Percentiles rank a stretch among this genome's conserved stretches.
Conservation (phyloP, 495 filamentous ascomycete species). For the Amorphotheca resinae region DNA sequence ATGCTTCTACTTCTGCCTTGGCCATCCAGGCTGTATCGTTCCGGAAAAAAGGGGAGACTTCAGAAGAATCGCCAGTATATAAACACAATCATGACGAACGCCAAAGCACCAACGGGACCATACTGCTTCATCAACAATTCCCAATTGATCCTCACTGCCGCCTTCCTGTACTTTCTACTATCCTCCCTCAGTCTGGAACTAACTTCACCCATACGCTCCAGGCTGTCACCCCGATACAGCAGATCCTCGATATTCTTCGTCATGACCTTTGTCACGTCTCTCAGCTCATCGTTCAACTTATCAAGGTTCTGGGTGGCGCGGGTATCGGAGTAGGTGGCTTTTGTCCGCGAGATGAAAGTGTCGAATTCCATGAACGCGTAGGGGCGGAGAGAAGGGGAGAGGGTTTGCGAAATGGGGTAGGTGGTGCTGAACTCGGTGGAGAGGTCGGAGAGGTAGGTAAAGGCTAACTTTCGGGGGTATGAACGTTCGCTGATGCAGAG, state of each 20-base stretch:
- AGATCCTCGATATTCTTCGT: constrained; percentile 99
- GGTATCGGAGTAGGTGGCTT: constrained; percentile 86
- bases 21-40: not conserved
- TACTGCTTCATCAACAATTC: constrained; percentile 95
- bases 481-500: constrained; percentile 83
- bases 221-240: constrained; percentile 83
- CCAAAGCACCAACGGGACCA: constrained; percentile 72
- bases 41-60: constrained; percentile 6
- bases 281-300: constrained; percentile 78
- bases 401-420: constrained; percentile 60
- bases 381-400: constrained; percentile 62
- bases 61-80: constrained; percentile 91
- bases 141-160: constrained; percentile 96
- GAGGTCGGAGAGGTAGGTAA: constrained; percentile 94
- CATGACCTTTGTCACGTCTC: constrained; percentile 98
- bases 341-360: constrained; percentile 87
- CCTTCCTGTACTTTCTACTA: constrained; percentile 82
- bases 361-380: constrained; percentile 98
- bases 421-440: constrained; percentile 81
- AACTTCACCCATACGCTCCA: constrained; percentile 96
- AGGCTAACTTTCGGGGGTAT: constrained; percentile 96
- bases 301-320: constrained; percentile 77
- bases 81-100: constrained; percentile 67
- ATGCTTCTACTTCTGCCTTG: not conserved
- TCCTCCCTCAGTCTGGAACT: constrained; percentile 78